Base-by-base conservation (phyloP, 768 basidiomycete species). In the Lentinula sp. region DNA sequence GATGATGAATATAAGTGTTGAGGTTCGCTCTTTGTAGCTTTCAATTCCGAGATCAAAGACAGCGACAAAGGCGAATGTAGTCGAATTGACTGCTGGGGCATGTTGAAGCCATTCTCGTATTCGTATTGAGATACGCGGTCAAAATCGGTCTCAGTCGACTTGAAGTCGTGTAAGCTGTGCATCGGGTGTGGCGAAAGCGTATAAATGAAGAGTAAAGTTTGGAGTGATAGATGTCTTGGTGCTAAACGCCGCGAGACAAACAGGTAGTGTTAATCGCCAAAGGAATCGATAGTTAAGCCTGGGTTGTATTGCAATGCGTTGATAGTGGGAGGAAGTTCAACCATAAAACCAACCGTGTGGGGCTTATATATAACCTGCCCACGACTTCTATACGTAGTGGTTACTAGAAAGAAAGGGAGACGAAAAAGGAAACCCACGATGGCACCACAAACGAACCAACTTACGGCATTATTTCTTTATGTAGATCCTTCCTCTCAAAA, bases 301-400 rank as follows among this genome's bases (percentile, higher is more conserved):
- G 37, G 23, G 10, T 9, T n/a, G 13, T 40, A 39, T 39, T 34
- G 10, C 55, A 23, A 42, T 43, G 40, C 18, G 55, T 56, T 35
- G 40, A n/a, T 18, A 40, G 40, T 16, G 55, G 55, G 10, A 42
- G 40, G 37, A 15, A 23, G 15, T 43, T 56, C 39, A 39, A 40
- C 37, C 55, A 56, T 56, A 18, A n/a, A 45, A 9, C 39, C 37
- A 56, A 56, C 55, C 55, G 43, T 43, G 55, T 56, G 55, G 55
- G 42, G 55, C 40, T 56, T 56, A 56, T 56, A 56, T 56, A 56
- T 56, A 45, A 56, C 40, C 55, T 42, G 55, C 55, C 55, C 55
- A 56, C 55, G 55, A 56, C 55, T 18, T 39, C 40, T 56, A 35
- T 51, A 56, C 40, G 40, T 43, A 54, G 55, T 56, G 40, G 50